A percentile compares a stretch with the other conserved stretches of the same genome.
Conservation (phyloP, 2,329 filamentous ascomycete genomes). For the Nigrospora osmanthi region DNA sequence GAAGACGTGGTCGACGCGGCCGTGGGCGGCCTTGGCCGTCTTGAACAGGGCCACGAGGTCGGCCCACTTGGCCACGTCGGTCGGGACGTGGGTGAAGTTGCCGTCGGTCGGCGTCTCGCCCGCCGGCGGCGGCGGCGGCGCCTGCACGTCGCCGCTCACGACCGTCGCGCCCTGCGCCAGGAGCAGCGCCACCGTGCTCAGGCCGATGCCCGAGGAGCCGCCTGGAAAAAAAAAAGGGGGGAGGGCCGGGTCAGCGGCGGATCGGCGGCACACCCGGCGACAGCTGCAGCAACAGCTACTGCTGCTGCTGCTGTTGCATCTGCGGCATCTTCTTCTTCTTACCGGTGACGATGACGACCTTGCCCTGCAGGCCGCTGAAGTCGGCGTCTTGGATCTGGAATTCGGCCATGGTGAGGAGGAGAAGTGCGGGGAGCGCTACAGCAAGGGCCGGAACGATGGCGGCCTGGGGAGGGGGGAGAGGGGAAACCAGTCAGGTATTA, state of each 20-base stretch:
- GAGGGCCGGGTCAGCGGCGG: constrained; percentile 3
- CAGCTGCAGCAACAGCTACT: too few relatives aligned
- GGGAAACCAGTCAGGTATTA: too few relatives aligned
- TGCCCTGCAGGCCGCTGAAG: constrained; percentile 33
- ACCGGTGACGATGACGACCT: constrained; percentile 47
- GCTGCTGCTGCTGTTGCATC: too few relatives aligned
- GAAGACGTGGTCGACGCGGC: constrained; percentile 72
- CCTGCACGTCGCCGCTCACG: constrained; percentile 44
- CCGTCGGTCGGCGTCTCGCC: constrained; percentile 13
- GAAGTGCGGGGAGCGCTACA: too few relatives aligned
- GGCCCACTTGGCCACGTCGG: constrained; percentile 41
- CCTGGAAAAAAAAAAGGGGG: constrained; percentile 32
- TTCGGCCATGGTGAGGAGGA: constrained; percentile 26
- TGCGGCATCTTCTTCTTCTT: too few relatives aligned
- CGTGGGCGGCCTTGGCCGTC: constrained; percentile 48
- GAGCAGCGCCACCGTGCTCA: constrained; percentile 44
- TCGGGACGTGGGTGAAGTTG: constrained; percentile 31
- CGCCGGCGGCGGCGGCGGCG: too few relatives aligned
- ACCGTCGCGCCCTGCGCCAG: constrained; percentile 46
- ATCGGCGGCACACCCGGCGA: not conserved
- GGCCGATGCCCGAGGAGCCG: constrained; percentile 52
- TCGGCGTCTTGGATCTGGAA: constrained; percentile 36
- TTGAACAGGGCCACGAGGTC: constrained; percentile 44
- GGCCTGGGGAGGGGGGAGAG: too few relatives aligned
- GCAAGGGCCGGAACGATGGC: too few relatives aligned